Percentiles rank a stretch among this genome's conserved stretches.
These are phyloP conservation scores for Mucor racemosus DNA, from an alignment of 371 early-diverging fungal genomes.

Conservation along the genomic window DNA sequence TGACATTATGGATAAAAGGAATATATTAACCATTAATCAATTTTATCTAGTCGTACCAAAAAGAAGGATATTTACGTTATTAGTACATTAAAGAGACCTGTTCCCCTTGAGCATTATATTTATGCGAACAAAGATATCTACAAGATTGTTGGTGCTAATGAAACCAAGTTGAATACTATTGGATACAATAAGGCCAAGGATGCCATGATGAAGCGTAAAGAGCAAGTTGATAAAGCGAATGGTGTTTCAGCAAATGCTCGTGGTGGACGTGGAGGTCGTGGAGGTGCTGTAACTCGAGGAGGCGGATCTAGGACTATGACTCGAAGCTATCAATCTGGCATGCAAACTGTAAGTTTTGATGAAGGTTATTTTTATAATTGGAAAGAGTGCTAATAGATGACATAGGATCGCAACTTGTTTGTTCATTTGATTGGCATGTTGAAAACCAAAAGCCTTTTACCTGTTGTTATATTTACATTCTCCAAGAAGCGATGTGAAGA, in stretches of 20 bases:
- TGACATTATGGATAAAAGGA: neutral
- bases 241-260: constrained; percentile 40
- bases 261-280: constrained; percentile 54
- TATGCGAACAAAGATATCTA: constrained; percentile 83
- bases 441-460: constrained; percentile 79
- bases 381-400: neutral
- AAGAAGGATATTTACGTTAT: constrained; percentile 98
- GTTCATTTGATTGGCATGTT: constrained; percentile 79
- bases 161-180: constrained; percentile 45
- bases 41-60: constrained; percentile 83
- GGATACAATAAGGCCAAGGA: constrained; percentile 72
- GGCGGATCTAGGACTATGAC: constrained; percentile 42
- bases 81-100: constrained; percentile 95
- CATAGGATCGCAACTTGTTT: constrained; percentile 79
- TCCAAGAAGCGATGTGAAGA: constrained; percentile 97
- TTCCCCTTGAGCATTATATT: constrained; percentile 96
- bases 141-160: constrained; percentile 85
- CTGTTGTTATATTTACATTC: constrained; percentile 97
- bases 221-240: constrained; percentile 41
- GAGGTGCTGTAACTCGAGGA: constrained; percentile 55
- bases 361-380: neutral
- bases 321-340: constrained; percentile 42
- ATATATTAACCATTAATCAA: too few relatives aligned
- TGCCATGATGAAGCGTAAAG: constrained; percentile 61
- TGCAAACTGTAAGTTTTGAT: constrained; percentile 40